Percentiles rank a stretch among this genome's conserved stretches.
These are phyloP conservation scores for Dysphania ambrosioides DNA, from an alignment of 148 eudicot genomes.

Conservation along the genomic window DNA sequence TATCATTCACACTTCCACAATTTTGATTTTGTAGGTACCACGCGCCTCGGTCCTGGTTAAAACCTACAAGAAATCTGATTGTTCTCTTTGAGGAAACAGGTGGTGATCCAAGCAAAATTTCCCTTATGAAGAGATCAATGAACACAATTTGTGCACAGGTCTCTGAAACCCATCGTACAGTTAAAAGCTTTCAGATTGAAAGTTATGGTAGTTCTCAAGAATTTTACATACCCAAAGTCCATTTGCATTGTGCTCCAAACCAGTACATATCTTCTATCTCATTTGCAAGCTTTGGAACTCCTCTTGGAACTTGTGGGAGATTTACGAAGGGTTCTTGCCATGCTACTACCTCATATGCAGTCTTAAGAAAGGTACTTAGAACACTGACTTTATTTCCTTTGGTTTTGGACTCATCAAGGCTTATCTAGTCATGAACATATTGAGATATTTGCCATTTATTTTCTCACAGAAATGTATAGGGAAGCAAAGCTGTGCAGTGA, in stretches of 20 bases:
- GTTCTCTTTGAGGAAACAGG: slow-evolving; percentile 91
- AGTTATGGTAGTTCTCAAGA: slow-evolving; percentile 42
- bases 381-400: background rate
- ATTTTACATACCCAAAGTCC: slow-evolving; percentile 57
- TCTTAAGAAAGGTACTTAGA: slow-evolving; percentile 57
- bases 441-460: background rate
- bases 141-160: slow-evolving; percentile 62
- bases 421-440: background rate
- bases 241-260: slow-evolving; percentile 52
- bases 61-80: slow-evolving; percentile 64
- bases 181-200: slow-evolving; percentile 63
- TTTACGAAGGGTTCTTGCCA: slow-evolving; percentile 73
- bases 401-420: background rate
- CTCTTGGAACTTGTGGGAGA: slow-evolving; percentile 75
- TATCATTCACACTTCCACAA: background rate
- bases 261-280: slow-evolving; percentile 70
- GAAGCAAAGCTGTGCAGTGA: slow-evolving; percentile 64
- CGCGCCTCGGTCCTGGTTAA: slow-evolving; percentile 90
- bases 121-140: slow-evolving; percentile 63
- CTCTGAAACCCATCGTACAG: slow-evolving; percentile 65
- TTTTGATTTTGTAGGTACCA: slow-evolving; percentile 48
- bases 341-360: slow-evolving; percentile 53
- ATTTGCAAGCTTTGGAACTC: slow-evolving; percentile 93
- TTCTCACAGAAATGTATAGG: slow-evolving; percentile 71
- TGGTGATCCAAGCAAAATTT: slow-evolving; percentile 69